Evolutionary conservation across 2,329 filamentous ascomycete species (phyloP).

Genomic region (Dactylonectria macrodidyma): DNA sequence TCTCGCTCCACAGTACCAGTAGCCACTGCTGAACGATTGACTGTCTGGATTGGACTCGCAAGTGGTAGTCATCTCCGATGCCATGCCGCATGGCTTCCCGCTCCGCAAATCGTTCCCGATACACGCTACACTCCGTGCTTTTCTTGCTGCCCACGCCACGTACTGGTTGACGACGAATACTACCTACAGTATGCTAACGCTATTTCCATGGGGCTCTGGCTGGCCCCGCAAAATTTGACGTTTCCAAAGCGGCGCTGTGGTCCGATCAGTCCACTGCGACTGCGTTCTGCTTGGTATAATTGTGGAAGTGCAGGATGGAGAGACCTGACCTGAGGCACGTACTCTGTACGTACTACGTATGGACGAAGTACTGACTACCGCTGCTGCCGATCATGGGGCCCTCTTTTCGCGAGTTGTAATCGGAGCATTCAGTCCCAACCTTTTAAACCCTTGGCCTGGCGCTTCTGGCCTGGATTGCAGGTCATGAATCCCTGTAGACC

Average conservation of each 20-base stretch:
- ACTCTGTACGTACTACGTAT: not conserved
- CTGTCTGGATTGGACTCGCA: constrained; percentile 16
- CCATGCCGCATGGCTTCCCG: constrained; percentile 7
- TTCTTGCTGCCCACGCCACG: constrained; percentile 14
- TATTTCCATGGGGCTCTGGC: constrained; percentile 16
- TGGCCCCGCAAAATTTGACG: constrained; percentile 18
- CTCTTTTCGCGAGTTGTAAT: constrained; percentile 11
- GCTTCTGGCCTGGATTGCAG: constrained; percentile 6
- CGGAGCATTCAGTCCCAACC: constrained; percentile 2
- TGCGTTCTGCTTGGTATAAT: constrained; percentile 8
- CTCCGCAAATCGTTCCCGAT: constrained; percentile 1
- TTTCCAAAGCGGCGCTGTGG: constrained; percentile 20
- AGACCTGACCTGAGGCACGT: constrained; percentile 11
- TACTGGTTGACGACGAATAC: not conserved
- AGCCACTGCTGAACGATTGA: too few relatives aligned
- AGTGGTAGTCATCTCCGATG: constrained; percentile 20
- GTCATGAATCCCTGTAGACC: constrained; percentile 15
- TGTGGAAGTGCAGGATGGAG: constrained; percentile 19
- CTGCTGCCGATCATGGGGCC: constrained; percentile 19
- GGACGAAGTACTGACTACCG: constrained; percentile 7
- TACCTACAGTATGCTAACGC: not conserved
- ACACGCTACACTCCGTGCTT: constrained; percentile 6
- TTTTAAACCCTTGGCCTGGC: constrained; percentile 8
- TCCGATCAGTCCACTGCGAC: constrained; percentile 11
- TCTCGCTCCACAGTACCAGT: not conserved